These are phyloP conservation scores for Megacollybia marginata DNA, from an alignment of 768 basidiomycete species.

Conservation along the genomic window DNA sequence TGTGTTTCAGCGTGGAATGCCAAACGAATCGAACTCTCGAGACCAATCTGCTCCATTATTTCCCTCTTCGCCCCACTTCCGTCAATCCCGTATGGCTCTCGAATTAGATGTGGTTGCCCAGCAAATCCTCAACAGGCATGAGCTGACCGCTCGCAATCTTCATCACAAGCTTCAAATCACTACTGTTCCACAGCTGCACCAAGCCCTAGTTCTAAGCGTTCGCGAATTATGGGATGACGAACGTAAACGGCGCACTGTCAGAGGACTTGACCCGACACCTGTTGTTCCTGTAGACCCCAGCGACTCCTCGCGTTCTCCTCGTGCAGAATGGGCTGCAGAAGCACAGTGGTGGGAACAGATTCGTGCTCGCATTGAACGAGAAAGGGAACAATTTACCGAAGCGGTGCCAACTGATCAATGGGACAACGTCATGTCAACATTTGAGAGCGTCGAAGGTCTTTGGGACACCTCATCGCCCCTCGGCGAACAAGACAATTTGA, in stretches of 20 bases:
- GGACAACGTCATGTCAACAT: conserved; percentile 79
- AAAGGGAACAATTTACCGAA: conserved; percentile 20
- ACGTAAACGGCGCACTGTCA: conserved; percentile 57
- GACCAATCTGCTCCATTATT: conserved; percentile 17
- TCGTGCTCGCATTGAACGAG: conserved; percentile 47
- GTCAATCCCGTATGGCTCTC: conserved; percentile 60
- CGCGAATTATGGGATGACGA: conserved; percentile 98
- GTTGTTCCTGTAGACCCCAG: conserved; percentile 65
- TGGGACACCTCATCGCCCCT: conserved; percentile 53
- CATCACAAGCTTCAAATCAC: conserved; percentile 68
- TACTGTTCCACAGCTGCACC: conserved; percentile 38
- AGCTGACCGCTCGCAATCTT: conserved; percentile 52
- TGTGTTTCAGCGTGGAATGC: conserved; percentile 49
- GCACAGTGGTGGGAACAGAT: conserved; percentile 73
- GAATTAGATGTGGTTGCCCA: conserved; percentile 81
- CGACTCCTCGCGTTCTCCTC: conserved; percentile 48
- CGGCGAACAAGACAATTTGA: conserved; percentile 13
- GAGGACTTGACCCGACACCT: conserved; percentile 68
- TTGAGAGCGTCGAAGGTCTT: conserved; percentile 82
- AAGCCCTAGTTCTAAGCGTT: conserved; percentile 80
- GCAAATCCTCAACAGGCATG: conserved; percentile 80
- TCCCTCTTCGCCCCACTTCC: conserved; percentile 48
- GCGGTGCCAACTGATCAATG: conserved; percentile 28
- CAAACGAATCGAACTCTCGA: conserved; percentile 13
- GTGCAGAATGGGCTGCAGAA: conserved; percentile 66